These are phyloP conservation scores for Lactifluus rugatus DNA, from an alignment of 768 basidiomycete species.

Conservation along the genomic window DNA sequence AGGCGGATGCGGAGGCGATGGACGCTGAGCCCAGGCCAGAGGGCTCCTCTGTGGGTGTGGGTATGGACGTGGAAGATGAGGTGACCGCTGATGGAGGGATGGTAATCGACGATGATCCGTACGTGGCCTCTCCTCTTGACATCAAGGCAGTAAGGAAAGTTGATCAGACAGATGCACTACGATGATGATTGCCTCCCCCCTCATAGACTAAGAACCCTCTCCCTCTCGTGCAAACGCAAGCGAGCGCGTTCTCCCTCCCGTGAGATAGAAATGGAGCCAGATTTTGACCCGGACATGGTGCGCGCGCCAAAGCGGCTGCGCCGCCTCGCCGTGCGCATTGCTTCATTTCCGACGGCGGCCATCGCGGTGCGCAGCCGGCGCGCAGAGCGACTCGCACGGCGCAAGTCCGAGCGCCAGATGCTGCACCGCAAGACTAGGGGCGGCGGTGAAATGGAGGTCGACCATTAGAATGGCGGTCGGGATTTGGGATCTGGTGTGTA, in stretches of 20 bases:
- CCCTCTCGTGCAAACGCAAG: conserved; percentile 6
- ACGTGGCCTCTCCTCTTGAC: neutral
- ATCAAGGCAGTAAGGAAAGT: neutral
- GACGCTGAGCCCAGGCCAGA: conserved; percentile 26
- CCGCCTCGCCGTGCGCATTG: neutral
- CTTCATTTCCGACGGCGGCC: neutral
- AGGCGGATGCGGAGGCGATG: conserved; percentile 65
- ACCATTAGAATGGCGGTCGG: no score
- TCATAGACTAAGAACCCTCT: neutral
- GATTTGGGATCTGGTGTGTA: neutral
- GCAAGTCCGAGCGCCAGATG: neutral
- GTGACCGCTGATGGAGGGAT: neutral
- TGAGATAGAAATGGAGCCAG: neutral
- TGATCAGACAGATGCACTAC: neutral
- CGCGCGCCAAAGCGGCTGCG: conserved; percentile 15
- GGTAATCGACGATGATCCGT: conserved; percentile 3
- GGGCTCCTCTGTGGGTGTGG: conserved; percentile 19
- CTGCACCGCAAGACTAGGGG: neutral
- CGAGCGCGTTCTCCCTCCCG: conserved; percentile 4
- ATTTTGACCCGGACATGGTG: neutral
- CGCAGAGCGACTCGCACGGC: neutral
- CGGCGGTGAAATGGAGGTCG: neutral
- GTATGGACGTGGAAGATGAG: conserved; percentile 13
- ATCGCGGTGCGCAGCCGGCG: neutral
- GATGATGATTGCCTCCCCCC: neutral